Evolutionary conservation across 768 basidiomycete species (phyloP).

Genomic region (Macrolepiota fuliginosa): DNA sequence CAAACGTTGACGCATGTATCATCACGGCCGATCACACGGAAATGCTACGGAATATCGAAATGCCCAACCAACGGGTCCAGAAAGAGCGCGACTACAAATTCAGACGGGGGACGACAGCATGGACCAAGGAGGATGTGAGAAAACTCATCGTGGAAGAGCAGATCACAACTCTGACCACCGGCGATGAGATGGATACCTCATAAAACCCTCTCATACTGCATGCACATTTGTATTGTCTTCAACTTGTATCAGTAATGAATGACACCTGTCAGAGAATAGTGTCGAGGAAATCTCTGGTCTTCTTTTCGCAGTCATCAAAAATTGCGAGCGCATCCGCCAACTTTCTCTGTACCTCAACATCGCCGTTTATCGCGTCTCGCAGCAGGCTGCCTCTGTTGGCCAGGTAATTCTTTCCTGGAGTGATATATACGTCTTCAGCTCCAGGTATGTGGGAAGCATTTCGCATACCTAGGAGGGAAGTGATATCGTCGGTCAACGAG

Average conservation of each 20-base stretch:
- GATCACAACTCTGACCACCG: conserved; percentile 41
- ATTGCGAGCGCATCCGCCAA: conserved; percentile 42
- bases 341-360: conserved; percentile 39
- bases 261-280: neutral
- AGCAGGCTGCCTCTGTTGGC: conserved; percentile 30
- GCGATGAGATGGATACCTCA: conserved; percentile 83
- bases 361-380: conserved; percentile 31
- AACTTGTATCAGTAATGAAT: neutral
- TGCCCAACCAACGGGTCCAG: conserved; percentile 80
- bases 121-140: conserved; percentile 78
- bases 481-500: neutral
- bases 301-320: conserved; percentile 40
- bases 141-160: conserved; percentile 73
- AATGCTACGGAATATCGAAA: conserved; percentile 92
- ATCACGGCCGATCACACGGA: conserved; percentile 86
- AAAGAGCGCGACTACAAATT: conserved; percentile 77
- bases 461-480: neutral
- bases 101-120: conserved; percentile 84
- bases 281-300: conserved; percentile 29
- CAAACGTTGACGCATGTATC: conserved; percentile 97
- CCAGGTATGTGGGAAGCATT: no score
- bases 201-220: conserved; percentile 28
- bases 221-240: neutral
- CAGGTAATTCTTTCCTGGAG: neutral
- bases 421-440: neutral